A percentile compares a stretch with the other conserved stretches of the same genome.
Evolutionary conservation across 139 green algal species (phyloP).

Genomic region (Medakamo hakoo): DNA sequence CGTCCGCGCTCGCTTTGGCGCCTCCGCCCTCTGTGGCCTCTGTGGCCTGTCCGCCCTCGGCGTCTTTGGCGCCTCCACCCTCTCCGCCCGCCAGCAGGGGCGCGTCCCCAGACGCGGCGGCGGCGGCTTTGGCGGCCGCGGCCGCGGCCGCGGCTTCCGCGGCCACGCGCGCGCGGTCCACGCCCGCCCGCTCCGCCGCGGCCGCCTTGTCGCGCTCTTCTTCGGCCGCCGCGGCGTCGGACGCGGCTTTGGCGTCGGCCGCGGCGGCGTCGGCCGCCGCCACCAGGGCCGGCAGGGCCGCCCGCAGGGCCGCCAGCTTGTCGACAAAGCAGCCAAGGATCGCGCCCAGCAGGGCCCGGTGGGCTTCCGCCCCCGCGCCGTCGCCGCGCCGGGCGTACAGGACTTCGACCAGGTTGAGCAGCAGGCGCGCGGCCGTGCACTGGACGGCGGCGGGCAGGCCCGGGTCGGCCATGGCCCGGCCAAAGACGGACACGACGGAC

Average conservation of each 20-base stretch:
- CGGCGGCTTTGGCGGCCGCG: background rate
- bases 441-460: constrained; percentile 41
- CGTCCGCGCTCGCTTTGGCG: background rate
- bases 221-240: constrained; percentile 2
- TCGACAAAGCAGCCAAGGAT: constrained; percentile 70
- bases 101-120: background rate
- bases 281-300: constrained; percentile 11
- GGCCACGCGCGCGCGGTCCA: background rate
- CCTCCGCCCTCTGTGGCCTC: background rate
- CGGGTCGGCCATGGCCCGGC: constrained; percentile 43
- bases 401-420: constrained; percentile 76
- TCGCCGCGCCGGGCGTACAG: constrained; percentile 32
- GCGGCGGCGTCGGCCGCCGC: constrained; percentile 5
- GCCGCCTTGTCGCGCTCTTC: constrained; percentile 6
- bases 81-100: background rate
- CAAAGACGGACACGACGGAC: constrained; percentile 48
- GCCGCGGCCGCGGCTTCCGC: background rate
- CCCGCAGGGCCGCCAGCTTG: constrained; percentile 45
- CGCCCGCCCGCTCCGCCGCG: background rate
- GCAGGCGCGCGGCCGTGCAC: constrained; percentile 62
- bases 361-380: constrained; percentile 6
- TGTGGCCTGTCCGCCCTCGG: background rate
- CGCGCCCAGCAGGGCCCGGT: constrained; percentile 37
- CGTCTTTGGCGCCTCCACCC: background rate
- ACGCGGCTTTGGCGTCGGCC: background rate